A percentile compares a stretch with the other conserved stretches of the same genome.
These are phyloP conservation scores for Bassia scoparia DNA, from an alignment of 148 eudicot genomes.

Conservation along the genomic window DNA sequence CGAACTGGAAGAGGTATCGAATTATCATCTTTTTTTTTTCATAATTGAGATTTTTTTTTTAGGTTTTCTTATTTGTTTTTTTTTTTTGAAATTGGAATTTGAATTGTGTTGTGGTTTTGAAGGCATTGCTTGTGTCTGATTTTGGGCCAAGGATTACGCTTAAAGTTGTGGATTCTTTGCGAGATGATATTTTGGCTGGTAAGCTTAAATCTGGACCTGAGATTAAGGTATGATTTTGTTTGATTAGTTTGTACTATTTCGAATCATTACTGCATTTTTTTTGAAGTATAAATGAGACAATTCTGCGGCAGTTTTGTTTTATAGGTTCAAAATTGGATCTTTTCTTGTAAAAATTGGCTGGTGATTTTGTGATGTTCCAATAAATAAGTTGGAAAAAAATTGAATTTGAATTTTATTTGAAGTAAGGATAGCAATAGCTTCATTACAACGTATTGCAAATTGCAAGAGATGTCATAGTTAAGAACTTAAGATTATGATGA, in stretches of 20 bases:
- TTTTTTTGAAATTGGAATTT: not conserved
- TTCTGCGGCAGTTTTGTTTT: not conserved
- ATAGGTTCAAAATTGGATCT: not conserved
- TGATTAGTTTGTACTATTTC: not conserved
- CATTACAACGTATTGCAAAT: too few species aligned
- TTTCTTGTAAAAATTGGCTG: not conserved
- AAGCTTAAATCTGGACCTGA: slow-evolving; percentile 96
- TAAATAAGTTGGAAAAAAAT: not conserved
- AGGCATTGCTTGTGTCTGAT: slow-evolving; percentile 91
- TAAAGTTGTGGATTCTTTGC: slow-evolving; percentile 83
- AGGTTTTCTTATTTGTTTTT: not conserved
- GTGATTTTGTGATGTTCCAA: not conserved
- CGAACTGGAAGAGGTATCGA: slow-evolving; percentile 81
- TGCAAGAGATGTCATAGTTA: not conserved
- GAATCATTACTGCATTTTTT: not conserved
- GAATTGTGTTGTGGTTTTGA: slow-evolving; percentile 3
- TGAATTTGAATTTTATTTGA: not conserved
- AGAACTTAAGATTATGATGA: not conserved
- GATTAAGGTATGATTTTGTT: slow-evolving; percentile 58
- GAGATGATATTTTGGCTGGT: slow-evolving; percentile 89
- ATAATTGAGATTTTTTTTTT: not conserved
- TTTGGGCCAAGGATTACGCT: slow-evolving; percentile 91
- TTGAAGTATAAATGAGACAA: not conserved
- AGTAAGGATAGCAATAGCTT: too few species aligned
- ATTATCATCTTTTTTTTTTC: not conserved